These are phyloP conservation scores for Rhizoclosmatium sp. DNA, from an alignment of 192 early-diverging fungal species.

Conservation along the genomic window DNA sequence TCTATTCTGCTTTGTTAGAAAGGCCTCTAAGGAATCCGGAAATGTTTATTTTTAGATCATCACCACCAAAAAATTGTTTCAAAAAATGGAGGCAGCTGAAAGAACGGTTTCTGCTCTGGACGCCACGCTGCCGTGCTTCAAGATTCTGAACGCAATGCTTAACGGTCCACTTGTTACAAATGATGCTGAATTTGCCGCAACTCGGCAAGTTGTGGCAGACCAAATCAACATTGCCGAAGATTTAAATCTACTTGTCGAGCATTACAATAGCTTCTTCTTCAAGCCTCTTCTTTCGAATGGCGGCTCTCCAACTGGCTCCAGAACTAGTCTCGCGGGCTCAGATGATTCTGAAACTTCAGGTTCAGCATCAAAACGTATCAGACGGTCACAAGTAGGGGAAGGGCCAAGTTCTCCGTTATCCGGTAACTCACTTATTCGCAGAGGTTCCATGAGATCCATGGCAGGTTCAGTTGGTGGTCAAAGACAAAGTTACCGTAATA, in stretches of 20 bases:
- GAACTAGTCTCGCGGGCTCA: no score
- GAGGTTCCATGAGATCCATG: not conserved
- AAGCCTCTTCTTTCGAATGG: not conserved
- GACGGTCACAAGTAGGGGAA: no score
- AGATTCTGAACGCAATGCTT: conserved; percentile 1
- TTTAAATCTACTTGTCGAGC: not conserved
- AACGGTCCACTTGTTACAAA: not conserved
- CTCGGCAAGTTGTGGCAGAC: not conserved
- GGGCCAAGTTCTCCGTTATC: not conserved
- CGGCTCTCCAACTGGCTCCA: not conserved
- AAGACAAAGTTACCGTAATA: not conserved
- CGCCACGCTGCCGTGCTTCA: not conserved
- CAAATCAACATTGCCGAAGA: not conserved
- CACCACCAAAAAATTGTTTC: not conserved
- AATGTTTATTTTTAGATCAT: no score
- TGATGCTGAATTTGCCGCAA: not conserved
- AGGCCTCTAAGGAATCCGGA: no score
- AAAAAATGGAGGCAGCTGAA: not conserved
- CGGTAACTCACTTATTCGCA: not conserved
- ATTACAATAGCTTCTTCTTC: not conserved
- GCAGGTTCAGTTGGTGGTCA: not conserved
- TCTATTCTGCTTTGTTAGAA: no score
- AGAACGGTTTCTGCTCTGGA: not conserved
- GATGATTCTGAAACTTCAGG: no score
- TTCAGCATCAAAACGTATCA: no score